Base-by-base conservation (phyloP, 768 basidiomycete genomes). In the Auricularia auricula-judae region DNA sequence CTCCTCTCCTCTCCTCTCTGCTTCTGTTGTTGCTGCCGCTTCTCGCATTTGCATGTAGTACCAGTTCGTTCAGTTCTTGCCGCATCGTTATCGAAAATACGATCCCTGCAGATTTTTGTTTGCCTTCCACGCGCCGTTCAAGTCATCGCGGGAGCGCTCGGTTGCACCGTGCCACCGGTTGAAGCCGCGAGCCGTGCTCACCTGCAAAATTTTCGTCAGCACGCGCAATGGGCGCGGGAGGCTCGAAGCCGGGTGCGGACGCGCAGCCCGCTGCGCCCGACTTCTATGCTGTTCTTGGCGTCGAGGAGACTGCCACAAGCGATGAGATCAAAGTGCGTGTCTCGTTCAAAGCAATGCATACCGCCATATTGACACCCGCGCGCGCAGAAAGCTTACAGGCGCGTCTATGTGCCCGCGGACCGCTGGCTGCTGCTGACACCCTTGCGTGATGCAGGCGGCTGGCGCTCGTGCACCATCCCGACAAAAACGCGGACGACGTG, bases 291-390 rank as follows among this genome's bases (percentile, higher is more conserved):
- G 80, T 96, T 16, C 78, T 97, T 3, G 85, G 86, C 53, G 82
- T 97, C 1, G 84, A 86, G 44, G 93, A 95, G 70, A 82, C 85
- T 65, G 94, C 93, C 2, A 88, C 87, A 1, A 74, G 81, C 21
- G 93, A 94, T 53, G 95, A 98, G 73, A 96, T 98, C 76, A 94
- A 88, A 82, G 94, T 85, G 53, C 65, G 78, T 69, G 18, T 14
- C 12, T 42, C 10, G 47, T 10, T 14, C 23, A 18, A n/a, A 7
- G 53, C 53, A 59, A 29, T 18, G 5, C 23, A 7, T 53, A 35
- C 2, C 34, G 35, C 62, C 23, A 44, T n/a, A 29, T 34, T 11
- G 33, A 16, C 35, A n/a, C 29, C 56, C 63, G 33, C 29, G 56
- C 42, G 36, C 23, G 18, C 43, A 42, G 35, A 29, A 34, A 63